Evolutionary conservation across 1,284 basidiomycete species (phyloP).

Genomic region (Microbotryum saponariae): DNA sequence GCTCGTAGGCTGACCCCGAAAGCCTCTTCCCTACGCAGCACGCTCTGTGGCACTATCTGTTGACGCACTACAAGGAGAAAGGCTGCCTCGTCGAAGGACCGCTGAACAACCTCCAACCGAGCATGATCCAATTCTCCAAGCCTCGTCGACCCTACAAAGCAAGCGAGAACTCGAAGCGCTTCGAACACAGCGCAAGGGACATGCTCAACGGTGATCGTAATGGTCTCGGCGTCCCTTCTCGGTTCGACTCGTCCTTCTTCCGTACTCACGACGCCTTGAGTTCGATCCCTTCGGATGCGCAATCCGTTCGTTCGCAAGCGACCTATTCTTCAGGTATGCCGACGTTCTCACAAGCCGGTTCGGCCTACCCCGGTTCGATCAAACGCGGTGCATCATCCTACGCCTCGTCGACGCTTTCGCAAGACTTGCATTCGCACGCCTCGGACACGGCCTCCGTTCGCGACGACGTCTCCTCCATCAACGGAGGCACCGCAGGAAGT

Average conservation of each 20-base stretch:
- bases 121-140: constrained; percentile 98
- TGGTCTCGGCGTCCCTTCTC: constrained; percentile 62
- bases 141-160: constrained; percentile 59
- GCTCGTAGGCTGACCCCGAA: background rate
- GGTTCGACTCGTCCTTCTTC: constrained; percentile 90
- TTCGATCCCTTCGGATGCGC: constrained; percentile 90
- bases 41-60: constrained; percentile 93
- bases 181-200: constrained; percentile 35
- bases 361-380: constrained; percentile 17
- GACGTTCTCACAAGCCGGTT: constrained; percentile 50
- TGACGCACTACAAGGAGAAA: constrained; percentile 98
- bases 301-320: constrained; percentile 86
- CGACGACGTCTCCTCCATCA: constrained; percentile 56
- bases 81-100: constrained; percentile 90
- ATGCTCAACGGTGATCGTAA: constrained; percentile 15
- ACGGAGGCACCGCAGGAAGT: constrained; percentile 43
- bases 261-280: constrained; percentile 87
- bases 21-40: constrained; percentile 53
- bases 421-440: constrained; percentile 32
- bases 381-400: constrained; percentile 29
- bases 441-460: constrained; percentile 14
- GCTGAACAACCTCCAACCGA: constrained; percentile 88
- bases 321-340: constrained; percentile 85
- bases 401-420: constrained; percentile 33
- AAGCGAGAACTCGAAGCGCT: constrained; percentile 28